Evolutionary conservation across 2,329 filamentous ascomycete genomes (phyloP), one percentile per base, ranked within the genome.

Genomic region (Ophiostoma sp.): DNA sequence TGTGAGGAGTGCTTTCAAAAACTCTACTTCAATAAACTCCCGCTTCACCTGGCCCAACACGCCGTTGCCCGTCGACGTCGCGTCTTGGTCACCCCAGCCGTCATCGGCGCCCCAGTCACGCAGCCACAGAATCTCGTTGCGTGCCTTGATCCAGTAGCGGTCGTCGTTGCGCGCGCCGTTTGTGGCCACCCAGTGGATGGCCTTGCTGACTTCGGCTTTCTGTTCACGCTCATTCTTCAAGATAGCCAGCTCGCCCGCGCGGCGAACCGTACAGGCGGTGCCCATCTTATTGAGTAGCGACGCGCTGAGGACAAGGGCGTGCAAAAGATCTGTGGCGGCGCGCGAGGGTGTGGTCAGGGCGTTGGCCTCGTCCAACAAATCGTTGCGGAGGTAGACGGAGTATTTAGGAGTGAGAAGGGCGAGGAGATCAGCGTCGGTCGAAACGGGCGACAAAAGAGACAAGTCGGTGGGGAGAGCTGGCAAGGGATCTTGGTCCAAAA

Each of bases 41-140:
- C 83, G 85, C 17, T 87, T 82, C 3, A 96, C 83, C 75, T 86
- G 87, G 0, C 91, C 89, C 74, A 91, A 86, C 11, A 89, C 83
- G 28, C 90, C 88, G 50, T 82, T 82, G 33, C 82, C 83, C 1
- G 70, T 50, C 19, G 19, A 5, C 2, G 68, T n/a, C 1, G 55
- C 45, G 2, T 57, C 48, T 12, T 69, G 2, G 2, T 76, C 76
- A 39, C 69, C 74, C 31, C 80, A 76, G 73, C 81, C 78, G 71
- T 87, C 82, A 74, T 87, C 84, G 31, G 85, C 85, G 45, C 90
- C 90, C 92, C 92, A 95, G 78, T 87, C 87, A 78, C 90, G 89
- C 39, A 95, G 84, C 93, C 93, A 95, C 3, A 94, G 79, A 9
- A 95, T 81, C 77, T 91, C 89, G 57, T 87, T 87, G 73, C 92